A percentile compares a stretch with the other conserved stretches of the same genome.
Evolutionary conservation across 208 protist genomes (phyloP).

Genomic region (Zelonia costaricensis): DNA sequence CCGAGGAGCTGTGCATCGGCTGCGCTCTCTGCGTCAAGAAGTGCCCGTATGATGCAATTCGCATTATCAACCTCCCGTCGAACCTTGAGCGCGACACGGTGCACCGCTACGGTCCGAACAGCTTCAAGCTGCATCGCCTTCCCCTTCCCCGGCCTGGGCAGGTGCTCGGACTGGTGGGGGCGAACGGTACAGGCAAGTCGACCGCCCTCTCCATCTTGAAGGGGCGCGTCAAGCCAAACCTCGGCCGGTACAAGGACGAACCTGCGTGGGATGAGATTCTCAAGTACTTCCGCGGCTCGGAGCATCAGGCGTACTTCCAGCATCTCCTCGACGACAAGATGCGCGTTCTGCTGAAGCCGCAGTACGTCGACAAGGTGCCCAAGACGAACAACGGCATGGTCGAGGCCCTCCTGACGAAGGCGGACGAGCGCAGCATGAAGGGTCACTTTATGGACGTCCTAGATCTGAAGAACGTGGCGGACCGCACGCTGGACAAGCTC

Average conservation of each 20-base stretch:
- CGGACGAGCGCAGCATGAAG: constrained; percentile 87
- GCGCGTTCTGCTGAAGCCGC: constrained; percentile 98
- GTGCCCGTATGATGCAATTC: constrained; percentile 99
- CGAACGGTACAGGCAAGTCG: constrained; percentile 99
- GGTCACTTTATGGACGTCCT: constrained; percentile 86
- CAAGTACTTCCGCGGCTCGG: constrained; percentile 98
- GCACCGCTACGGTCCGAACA: constrained; percentile 99
- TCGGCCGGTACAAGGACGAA: constrained; percentile 95
- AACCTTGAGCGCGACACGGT: constrained; percentile 97
- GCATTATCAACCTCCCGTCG: constrained; percentile 99
- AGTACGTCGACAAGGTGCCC: constrained; percentile 99
- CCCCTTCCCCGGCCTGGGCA: constrained; percentile 98
- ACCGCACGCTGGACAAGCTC: constrained; percentile 95
- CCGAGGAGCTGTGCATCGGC: constrained; percentile 99
- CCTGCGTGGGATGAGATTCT: constrained; percentile 99
- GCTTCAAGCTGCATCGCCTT: constrained; percentile 99
- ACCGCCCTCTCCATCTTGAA: constrained; percentile 99
- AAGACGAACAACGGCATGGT: constrained; percentile 96
- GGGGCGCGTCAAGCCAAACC: constrained; percentile 99
- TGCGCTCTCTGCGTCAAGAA: constrained; percentile 99
- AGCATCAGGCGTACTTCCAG: constrained; percentile 99
- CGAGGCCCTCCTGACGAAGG: constrained; percentile 88
- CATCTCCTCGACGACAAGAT: constrained; percentile 98
- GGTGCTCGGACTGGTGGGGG: constrained; percentile 99
- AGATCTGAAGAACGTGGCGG: constrained; percentile 94